Conservation (phyloP, 352 stramenopile genomes). For the Globisporangium irregulare region DNA sequence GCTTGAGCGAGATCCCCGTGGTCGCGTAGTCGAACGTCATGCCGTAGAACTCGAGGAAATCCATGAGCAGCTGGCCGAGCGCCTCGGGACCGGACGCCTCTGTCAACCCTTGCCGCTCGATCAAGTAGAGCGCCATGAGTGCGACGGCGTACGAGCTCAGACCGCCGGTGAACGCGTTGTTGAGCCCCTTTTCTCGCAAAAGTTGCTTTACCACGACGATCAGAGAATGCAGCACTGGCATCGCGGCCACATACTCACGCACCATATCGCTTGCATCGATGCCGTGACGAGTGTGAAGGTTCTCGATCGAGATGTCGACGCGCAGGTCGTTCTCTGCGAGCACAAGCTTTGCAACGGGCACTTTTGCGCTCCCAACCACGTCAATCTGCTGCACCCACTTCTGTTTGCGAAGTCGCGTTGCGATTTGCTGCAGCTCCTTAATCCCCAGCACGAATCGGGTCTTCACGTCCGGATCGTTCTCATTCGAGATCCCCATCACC, state of each 20-base stretch:
- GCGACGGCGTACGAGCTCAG: slow-evolving; percentile 88
- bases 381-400: slow-evolving; percentile 79
- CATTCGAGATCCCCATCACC: slow-evolving; percentile 59
- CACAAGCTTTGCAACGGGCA: slow-evolving; percentile 84
- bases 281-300: slow-evolving; percentile 69
- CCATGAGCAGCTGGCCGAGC: slow-evolving; percentile 70
- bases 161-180: slow-evolving; percentile 88
- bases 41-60: slow-evolving; percentile 90
- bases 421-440: slow-evolving; percentile 59
- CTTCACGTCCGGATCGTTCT: slow-evolving; percentile 33
- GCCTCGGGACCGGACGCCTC: slow-evolving; percentile 27
- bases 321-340: slow-evolving; percentile 53
- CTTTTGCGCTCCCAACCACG: slow-evolving; percentile 77
- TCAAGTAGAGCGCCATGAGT: slow-evolving; percentile 79
- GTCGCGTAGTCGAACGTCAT: slow-evolving; percentile 76
- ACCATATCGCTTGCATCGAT: slow-evolving; percentile 85
- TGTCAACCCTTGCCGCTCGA: slow-evolving; percentile 49
- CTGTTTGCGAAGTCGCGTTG: slow-evolving; percentile 41
- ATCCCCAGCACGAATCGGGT: slow-evolving; percentile 49
- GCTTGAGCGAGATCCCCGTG: slow-evolving; percentile 80
- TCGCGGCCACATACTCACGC: slow-evolving; percentile 58
- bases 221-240: slow-evolving; percentile 75
- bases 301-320: slow-evolving; percentile 90
- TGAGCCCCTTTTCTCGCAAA: slow-evolving; percentile 83
- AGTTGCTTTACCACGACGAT: slow-evolving; percentile 87